Evolutionary conservation across 169 alveolate genomes (phyloP), one percentile per base, ranked within the genome.

Genomic region (Eimeria praecox): DNA sequence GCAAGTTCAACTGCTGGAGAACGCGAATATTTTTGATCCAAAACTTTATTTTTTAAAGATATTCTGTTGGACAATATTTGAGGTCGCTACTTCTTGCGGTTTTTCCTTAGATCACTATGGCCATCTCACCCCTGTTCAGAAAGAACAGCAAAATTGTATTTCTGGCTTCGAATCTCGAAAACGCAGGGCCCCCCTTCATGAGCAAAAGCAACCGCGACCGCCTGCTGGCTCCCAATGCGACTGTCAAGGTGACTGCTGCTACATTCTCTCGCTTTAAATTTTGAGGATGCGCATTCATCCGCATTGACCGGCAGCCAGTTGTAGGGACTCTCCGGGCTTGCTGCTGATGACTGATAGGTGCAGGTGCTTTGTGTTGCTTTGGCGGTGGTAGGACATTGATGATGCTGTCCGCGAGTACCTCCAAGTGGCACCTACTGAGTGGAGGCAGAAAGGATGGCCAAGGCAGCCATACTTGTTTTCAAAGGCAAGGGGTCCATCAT

Each of bases 71-170:
- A 44, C 35, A 1, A 12, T 5, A 40, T 1, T 3, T 73, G n/a
- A 35, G 38, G 0, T 6, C 16, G 9, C 30, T 5, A 8, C 56
- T 75, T n/a, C 14, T 46, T 46, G 49, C 4, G 3, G 49, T 46
- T 78, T 38, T 42, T 44, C 59, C 24, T 10, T 66, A 78, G 88
- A 78, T 78, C 88, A 78, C 88, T 40, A 78, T 78, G 66, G 88
- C 46, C 88, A 35, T 78, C 10, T 38, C 88, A 1, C 88, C 66
- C 66, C n/a, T 78, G 44, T 78, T 78, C 88, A 44, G 88, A 30
- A 42, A 78, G 0, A 49, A 49, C 33, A n/a, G 69, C 42, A 78
- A 78, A 44, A 44, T 78, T 3, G 40, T 78, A 78, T 78, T 78
- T 49, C 44, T 78, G 3, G 3, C 46, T 1, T 78, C 88, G 2